Percentiles rank a stretch among this genome's conserved stretches.
phyloP scores from a whole-genome alignment of 768 basidiomycete genomes.

The Boletus tomentosulus region DNA sequence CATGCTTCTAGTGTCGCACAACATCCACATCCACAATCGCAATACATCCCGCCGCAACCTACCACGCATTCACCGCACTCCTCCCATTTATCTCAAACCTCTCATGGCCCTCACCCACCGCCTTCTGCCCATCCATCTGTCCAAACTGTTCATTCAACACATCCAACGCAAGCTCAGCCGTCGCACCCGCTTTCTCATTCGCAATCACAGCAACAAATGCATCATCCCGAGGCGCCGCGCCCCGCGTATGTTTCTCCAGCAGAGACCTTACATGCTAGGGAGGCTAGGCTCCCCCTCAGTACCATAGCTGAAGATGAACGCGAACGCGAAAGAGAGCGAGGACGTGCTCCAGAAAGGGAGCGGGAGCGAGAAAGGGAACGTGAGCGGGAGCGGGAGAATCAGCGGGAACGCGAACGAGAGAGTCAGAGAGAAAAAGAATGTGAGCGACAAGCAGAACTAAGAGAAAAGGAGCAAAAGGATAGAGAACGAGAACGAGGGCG shows the following conservation, averaged over 20 bases:
- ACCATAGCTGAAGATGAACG: conserved; percentile 16
- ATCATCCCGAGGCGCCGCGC: conserved; percentile 21
- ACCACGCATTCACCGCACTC: conserved; percentile 10
- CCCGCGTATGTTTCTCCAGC: conserved; percentile 27
- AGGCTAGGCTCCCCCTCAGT: conserved; percentile 11
- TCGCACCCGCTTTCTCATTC: conserved; percentile 26
- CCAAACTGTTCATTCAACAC: conserved; percentile 14
- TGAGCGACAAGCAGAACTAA: conserved; percentile 19
- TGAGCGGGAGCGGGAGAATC: conserved; percentile 15
- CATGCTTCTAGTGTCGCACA: conserved; percentile 8
- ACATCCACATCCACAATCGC: conserved; percentile 27
- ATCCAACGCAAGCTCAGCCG: conserved; percentile 18
- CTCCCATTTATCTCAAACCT: conserved; percentile 12
- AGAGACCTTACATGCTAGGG: conserved; percentile 27
- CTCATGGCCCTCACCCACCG: conserved; percentile 13
- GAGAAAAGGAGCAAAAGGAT: conserved; percentile 22
- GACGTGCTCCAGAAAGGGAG: conserved; percentile 13
- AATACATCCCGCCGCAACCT: conserved; percentile 17
- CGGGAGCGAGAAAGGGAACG: conserved; percentile 20
- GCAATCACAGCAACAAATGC: conserved; percentile 25
- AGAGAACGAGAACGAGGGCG: conserved; percentile 20
- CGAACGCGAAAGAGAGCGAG: conserved; percentile 19
- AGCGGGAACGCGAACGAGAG: conserved; percentile 21
- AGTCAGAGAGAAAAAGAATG: conserved; percentile 22
- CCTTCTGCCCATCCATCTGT: conserved; percentile 12